These are phyloP conservation scores for Zygosaccharomyces gambellarensis DNA, from an alignment of 805 yeast genomes.

Conservation along the genomic window DNA sequence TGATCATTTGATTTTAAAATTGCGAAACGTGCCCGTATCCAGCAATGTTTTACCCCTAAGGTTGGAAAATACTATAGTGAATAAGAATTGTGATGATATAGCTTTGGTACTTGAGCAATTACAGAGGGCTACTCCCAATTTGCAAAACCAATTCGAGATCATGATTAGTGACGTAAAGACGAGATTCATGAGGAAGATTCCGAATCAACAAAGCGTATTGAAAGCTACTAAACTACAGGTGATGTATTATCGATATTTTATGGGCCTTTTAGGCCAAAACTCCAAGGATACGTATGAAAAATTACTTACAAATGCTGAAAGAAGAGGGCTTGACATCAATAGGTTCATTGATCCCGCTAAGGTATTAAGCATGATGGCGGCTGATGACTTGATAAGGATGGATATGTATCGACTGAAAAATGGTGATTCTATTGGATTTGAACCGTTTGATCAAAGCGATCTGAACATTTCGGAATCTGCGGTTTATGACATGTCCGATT, in stretches of 20 bases:
- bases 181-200: conserved; percentile 41
- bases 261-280: conserved; percentile 36
- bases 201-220: conserved; percentile 47
- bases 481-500: conserved; percentile 19
- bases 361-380: conserved; percentile 37
- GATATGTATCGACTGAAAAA: conserved; percentile 44
- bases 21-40: background rate
- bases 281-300: conserved; percentile 37
- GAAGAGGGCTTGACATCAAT: conserved; percentile 47
- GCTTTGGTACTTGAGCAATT: conserved; percentile 21
- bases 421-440: conserved; percentile 43
- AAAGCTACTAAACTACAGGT: conserved; percentile 54
- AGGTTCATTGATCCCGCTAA: conserved; percentile 42
- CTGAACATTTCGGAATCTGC: background rate
- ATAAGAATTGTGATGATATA: conserved; percentile 4
- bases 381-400: conserved; percentile 35
- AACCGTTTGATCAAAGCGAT: conserved; percentile 35
- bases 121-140: background rate
- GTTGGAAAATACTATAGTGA: conserved; percentile 5
- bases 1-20: conserved; percentile 43
- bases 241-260: conserved; percentile 49
- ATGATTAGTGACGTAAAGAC: conserved; percentile 59
- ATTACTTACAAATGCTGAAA: conserved; percentile 43
- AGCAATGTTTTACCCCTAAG: conserved; percentile 1
- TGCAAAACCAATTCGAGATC: conserved; percentile 22